Percentiles rank a stretch among this genome's conserved stretches.
Evolutionary conservation across 495 filamentous ascomycete genomes (phyloP).

Genomic region (Glutinoglossum americanum): DNA sequence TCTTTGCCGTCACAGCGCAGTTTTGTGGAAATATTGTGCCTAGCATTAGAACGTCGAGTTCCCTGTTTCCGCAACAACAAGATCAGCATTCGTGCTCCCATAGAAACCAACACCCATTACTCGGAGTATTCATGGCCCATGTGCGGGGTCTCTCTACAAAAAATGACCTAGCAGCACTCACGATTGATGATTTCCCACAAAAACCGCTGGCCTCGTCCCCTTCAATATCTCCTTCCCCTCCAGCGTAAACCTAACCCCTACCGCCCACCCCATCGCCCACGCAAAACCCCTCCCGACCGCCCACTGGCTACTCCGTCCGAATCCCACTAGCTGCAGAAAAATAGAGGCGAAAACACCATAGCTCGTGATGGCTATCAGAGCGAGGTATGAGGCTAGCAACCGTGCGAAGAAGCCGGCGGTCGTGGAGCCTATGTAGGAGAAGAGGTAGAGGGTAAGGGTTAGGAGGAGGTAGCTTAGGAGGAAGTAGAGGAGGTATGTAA

Average conservation of each 20-base stretch:
- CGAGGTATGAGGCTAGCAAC: slow-evolving; percentile 45
- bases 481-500: background rate
- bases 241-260: slow-evolving; percentile 62
- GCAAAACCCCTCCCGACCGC: slow-evolving; percentile 63
- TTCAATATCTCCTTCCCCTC: slow-evolving; percentile 42
- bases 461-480: slow-evolving; percentile 29
- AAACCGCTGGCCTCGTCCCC: slow-evolving; percentile 53
- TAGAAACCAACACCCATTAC: background rate
- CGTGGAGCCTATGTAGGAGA: slow-evolving; percentile 12
- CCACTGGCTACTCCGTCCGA: slow-evolving; percentile 66
- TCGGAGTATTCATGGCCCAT: too few relatives aligned
- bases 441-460: slow-evolving; percentile 21
- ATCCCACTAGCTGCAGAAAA: slow-evolving; percentile 44
- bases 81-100: background rate
- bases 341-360: slow-evolving; percentile 67
- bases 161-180: background rate
- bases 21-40: slow-evolving; percentile 73
- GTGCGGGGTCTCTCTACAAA: background rate
- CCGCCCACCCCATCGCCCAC: slow-evolving; percentile 49
- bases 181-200: slow-evolving; percentile 84
- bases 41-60: slow-evolving; percentile 83
- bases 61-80: slow-evolving; percentile 13
- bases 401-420: slow-evolving; percentile 43
- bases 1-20: slow-evolving; percentile 87
- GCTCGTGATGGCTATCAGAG: slow-evolving; percentile 38